Evolutionary conservation across 805 yeast genomes (phyloP), one percentile per base, ranked within the genome.

Genomic region (Candida tammaniensis): DNA sequence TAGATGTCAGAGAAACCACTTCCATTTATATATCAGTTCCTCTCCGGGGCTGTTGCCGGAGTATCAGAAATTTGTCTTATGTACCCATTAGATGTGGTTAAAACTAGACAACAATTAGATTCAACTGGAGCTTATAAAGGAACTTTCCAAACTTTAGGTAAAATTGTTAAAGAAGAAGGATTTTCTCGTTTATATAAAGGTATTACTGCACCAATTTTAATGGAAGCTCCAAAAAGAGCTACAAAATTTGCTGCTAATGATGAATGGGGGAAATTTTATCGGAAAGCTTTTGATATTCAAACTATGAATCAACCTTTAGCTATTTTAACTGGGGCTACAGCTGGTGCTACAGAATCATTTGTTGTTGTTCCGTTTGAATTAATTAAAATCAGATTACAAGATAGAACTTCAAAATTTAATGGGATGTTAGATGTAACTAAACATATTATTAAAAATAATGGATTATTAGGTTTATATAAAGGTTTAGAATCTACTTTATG

Each of bases 221-320:
- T 93, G 98, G 99, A 93, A 63, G 98, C 98, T 10, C 98, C 98
- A 46, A 93, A 93, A 72, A 80, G 99, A 70, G 98, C 98, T 26
- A 89, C 96, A 47, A 93, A 93, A 63, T 93, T 93, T 58, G 97
- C 98, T 33, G 96, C 97, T 43, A 93, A 93, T 58, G 98, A 93
- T 58, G 94, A 87, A 60, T 93, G 95, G 83, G 91, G 95, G 34
- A 82, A 82, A 60, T 61, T 88, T 48, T 91, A 88, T 74, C 77
- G 78, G 47, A 69, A 70, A 19, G 57, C 66, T 14, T 87, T 89
- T 57, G 95, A 86, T 33, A 72, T 84, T 28, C 59, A 70, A 7
- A 60, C 74, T 44, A 74, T 84, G 77, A 85, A 70, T 43, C 98
- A 91, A 65, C 78, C 84, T 7, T 68, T 93, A 54, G 87, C 97